Conservation (phyloP, 106 monocot genomes). For the Iris macrosiphon region DNA sequence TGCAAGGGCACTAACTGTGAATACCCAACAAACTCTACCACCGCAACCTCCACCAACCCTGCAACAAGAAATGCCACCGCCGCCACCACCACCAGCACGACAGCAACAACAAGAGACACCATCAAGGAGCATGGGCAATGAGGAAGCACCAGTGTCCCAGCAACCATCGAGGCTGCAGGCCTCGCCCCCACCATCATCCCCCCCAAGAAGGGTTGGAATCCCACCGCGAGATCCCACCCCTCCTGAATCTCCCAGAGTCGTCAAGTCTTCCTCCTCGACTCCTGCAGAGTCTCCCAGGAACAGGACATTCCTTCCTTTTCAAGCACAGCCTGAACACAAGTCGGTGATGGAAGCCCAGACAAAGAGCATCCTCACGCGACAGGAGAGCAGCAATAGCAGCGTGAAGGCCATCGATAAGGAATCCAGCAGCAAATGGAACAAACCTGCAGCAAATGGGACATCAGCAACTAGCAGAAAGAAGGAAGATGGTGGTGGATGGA, state of each 20-base stretch:
- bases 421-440: not conserved
- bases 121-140: too few species aligned
- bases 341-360: not conserved
- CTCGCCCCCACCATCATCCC: not conserved
- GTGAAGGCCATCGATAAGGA: not conserved
- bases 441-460: not conserved
- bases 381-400: not conserved
- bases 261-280: constrained; percentile 19
- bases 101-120: not conserved
- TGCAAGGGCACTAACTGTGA: not conserved
- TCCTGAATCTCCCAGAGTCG: constrained; percentile 30
- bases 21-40: not conserved
- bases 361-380: not conserved
- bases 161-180: not conserved
- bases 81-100: not conserved
- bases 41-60: not conserved
- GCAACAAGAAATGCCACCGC: not conserved
- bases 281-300: constrained; percentile 19
- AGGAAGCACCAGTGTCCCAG: not conserved
- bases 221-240: not conserved
- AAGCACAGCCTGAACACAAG: constrained; percentile 7
- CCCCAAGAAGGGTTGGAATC: not conserved
- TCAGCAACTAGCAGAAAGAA: not conserved
- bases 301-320: not conserved
- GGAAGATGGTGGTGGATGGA: constrained; percentile 21